Percentiles rank a stretch among this genome's conserved stretches.
Evolutionary conservation across 148 eudicot genomes (phyloP).

Genomic region (Rhododendron molle): DNA sequence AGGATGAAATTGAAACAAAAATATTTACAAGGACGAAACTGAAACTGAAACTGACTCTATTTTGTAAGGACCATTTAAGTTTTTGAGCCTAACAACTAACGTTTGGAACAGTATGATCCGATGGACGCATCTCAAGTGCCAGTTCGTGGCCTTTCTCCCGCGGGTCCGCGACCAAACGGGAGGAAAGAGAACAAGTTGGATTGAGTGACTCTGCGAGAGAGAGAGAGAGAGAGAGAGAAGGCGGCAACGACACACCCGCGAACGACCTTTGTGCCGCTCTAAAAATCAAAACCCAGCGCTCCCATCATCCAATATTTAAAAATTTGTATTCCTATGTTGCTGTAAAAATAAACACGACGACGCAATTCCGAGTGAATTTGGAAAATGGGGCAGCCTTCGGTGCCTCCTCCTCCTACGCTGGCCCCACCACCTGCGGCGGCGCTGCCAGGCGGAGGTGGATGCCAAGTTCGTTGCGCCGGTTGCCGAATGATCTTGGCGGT

Average conservation of each 20-base stretch:
- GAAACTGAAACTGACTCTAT: too few species aligned
- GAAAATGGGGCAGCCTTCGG: slow-evolving; percentile 38
- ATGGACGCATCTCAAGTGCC: neutral
- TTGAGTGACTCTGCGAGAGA: neutral
- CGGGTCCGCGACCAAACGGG: neutral
- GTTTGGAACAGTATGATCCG: neutral
- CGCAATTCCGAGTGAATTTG: neutral
- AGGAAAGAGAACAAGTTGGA: neutral
- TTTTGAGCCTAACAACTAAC: too few species aligned
- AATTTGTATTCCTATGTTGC: neutral
- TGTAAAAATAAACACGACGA: neutral
- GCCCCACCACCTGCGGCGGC: slow-evolving; percentile 19
- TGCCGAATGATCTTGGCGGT: slow-evolving; percentile 72
- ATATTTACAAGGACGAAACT: too few species aligned
- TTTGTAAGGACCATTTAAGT: too few species aligned
- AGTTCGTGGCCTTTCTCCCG: neutral
- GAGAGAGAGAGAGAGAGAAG: neutral
- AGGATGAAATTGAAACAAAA: too few species aligned
- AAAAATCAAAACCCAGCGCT: neutral
- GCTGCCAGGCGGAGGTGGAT: slow-evolving; percentile 25
- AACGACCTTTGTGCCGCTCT: slow-evolving; percentile 3
- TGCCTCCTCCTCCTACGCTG: slow-evolving; percentile 32
- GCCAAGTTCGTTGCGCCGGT: slow-evolving; percentile 92
- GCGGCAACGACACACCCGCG: neutral
- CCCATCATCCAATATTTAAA: neutral